Evolutionary conservation across 1,139 yeast genomes (phyloP).

Genomic region (Yamadazyma dendronema): DNA sequence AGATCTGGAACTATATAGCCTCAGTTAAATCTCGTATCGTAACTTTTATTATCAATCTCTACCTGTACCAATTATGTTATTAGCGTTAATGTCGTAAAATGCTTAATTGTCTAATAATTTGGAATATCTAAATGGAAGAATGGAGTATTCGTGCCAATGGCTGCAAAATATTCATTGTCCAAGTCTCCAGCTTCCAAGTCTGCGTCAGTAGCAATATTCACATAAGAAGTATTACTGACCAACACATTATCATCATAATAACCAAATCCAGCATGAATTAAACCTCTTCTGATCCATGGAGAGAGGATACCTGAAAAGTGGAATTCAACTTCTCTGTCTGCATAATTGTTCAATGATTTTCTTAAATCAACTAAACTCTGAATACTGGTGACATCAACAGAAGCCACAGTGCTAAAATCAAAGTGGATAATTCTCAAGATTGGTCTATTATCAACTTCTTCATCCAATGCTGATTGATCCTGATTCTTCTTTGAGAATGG

Average conservation of each 20-base stretch:
- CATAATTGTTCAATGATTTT: slow-evolving; percentile 68
- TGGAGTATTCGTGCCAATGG: slow-evolving; percentile 73
- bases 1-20: too few species aligned
- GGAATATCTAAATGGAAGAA: slow-evolving; percentile 89
- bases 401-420: slow-evolving; percentile 77
- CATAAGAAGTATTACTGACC: slow-evolving; percentile 40
- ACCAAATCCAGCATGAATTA: slow-evolving; percentile 80
- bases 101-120: slow-evolving; percentile 53
- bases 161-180: slow-evolving; percentile 47
- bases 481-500: slow-evolving; percentile 28
- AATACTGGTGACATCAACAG: slow-evolving; percentile 74
- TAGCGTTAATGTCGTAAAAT: too few species aligned
- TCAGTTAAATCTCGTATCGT: too few species aligned
- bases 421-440: slow-evolving; percentile 67
- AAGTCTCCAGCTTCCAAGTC: slow-evolving; percentile 27
- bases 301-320: slow-evolving; percentile 84
- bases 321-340: slow-evolving; percentile 82
- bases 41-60: too few species aligned
- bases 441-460: slow-evolving; percentile 57
- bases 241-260: slow-evolving; percentile 45
- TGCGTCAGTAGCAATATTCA: slow-evolving; percentile 36
- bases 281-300: slow-evolving; percentile 83
- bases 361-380: slow-evolving; percentile 77
- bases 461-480: slow-evolving; percentile 1
- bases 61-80: too few species aligned